phyloP scores from a whole-genome alignment of 768 basidiomycete species.

The Trametes meyenii region DNA sequence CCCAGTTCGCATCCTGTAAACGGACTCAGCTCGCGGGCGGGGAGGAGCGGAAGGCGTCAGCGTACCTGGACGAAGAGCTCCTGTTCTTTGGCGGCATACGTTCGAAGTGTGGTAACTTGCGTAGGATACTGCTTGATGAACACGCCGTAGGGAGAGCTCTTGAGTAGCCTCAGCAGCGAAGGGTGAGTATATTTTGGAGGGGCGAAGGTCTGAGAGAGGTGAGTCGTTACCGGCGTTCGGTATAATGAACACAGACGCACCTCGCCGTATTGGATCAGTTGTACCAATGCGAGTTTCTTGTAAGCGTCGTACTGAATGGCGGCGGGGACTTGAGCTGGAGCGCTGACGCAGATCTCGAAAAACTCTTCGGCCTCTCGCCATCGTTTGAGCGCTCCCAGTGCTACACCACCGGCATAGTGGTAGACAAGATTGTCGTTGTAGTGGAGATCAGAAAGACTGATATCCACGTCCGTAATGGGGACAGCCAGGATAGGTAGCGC shows the following conservation, averaged over 20 bases:
- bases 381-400: conserved; percentile 58
- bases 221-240: not conserved
- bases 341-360: conserved; percentile 76
- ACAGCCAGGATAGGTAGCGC: conserved; percentile 62
- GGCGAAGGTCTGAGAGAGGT: conserved; percentile 37
- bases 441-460: conserved; percentile 57
- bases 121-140: conserved; percentile 72
- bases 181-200: conserved; percentile 78
- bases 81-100: conserved; percentile 57
- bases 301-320: conserved; percentile 84
- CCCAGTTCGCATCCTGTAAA: conserved; percentile 68
- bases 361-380: conserved; percentile 75
- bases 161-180: conserved; percentile 60
- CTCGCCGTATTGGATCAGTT: conserved; percentile 77
- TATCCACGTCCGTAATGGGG: conserved; percentile 72
- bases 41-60: not conserved
- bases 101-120: conserved; percentile 46
- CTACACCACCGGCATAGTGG: conserved; percentile 82
- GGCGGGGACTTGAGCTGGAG: conserved; percentile 50
- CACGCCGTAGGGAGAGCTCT: conserved; percentile 63
- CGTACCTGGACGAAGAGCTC: conserved; percentile 54
- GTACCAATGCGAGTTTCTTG: conserved; percentile 81
- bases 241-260: conserved; percentile 38
- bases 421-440: conserved; percentile 86
- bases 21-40: not conserved